Conservation (phyloP, 2,329 filamentous ascomycete species). For the Dendryphion nanum region DNA sequence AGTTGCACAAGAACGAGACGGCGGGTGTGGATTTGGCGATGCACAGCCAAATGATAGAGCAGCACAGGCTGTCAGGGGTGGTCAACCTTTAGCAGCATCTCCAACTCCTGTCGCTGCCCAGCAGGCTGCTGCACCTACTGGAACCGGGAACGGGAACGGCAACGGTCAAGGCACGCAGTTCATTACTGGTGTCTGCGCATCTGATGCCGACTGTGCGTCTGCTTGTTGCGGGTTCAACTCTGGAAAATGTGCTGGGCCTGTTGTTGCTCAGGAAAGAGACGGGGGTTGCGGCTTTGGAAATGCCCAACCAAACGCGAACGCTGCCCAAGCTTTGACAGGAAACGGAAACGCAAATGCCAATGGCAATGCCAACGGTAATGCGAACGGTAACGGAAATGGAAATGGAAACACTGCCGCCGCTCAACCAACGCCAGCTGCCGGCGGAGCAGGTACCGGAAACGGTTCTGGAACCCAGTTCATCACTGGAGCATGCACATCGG, state of each 20-base stretch:
- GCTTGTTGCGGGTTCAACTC: slow-evolving; percentile 37
- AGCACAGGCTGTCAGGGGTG: slow-evolving; percentile 11
- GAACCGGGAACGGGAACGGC: not conserved
- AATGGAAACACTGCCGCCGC: not conserved
- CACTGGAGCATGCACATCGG: slow-evolving; percentile 24
- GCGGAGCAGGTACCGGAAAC: no score
- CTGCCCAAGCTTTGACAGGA: slow-evolving; percentile 13
- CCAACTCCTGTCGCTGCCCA: not conserved
- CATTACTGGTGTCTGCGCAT: slow-evolving; percentile 39
- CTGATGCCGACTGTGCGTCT: slow-evolving; percentile 39
- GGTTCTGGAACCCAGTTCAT: slow-evolving; percentile 28
- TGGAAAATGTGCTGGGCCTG: slow-evolving; percentile 31
- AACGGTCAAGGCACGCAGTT: slow-evolving; percentile 35
- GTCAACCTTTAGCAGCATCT: slow-evolving; percentile 1
- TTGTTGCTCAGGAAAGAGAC: slow-evolving; percentile 27
- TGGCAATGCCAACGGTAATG: no score
- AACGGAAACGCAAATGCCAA: slow-evolving; percentile 2
- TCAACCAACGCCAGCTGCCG: no score
- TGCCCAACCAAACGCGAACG: slow-evolving; percentile 20
- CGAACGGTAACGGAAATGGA: slow-evolving; percentile 1
- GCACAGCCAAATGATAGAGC: slow-evolving; percentile 21
- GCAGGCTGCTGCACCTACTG: slow-evolving; percentile 1
- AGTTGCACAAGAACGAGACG: slow-evolving; percentile 27
- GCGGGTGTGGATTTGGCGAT: slow-evolving; percentile 31
- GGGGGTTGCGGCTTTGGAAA: slow-evolving; percentile 32